These are phyloP conservation scores for Tolypocladium cylindrosporum DNA, from an alignment of 2,329 filamentous ascomycete genomes.

Conservation along the genomic window DNA sequence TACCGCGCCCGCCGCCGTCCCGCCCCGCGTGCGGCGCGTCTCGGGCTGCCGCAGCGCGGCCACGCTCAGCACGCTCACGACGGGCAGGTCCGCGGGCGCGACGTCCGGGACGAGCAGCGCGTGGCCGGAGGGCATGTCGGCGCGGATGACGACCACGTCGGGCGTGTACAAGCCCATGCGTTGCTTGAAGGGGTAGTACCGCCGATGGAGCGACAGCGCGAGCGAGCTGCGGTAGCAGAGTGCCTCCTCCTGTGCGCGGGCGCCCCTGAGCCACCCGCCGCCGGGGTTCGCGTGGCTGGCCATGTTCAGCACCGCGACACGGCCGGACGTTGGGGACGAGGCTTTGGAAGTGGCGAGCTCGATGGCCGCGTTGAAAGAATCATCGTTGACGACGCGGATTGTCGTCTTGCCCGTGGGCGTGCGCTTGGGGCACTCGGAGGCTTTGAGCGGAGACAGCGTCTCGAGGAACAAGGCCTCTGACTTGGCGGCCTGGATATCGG, in stretches of 20 bases:
- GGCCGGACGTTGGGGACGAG: constrained; percentile 12
- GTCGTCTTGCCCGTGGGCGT: constrained; percentile 15
- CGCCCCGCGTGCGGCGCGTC: constrained; percentile 7
- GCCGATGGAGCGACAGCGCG: constrained; percentile 31
- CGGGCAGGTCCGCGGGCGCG: constrained; percentile 26
- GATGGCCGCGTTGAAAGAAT: constrained; percentile 48
- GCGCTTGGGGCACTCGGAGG: constrained; percentile 31
- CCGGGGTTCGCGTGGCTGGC: constrained; percentile 47
- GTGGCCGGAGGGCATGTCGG: constrained; percentile 34
- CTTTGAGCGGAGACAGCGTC: constrained; percentile 27
- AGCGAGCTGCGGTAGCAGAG: constrained; percentile 55
- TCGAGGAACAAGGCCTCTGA: constrained; percentile 27
- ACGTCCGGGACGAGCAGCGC: constrained; percentile 28
- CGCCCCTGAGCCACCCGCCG: constrained; percentile 54
- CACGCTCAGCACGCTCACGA: constrained; percentile 50
- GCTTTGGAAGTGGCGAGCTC: constrained; percentile 18
- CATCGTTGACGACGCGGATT: constrained; percentile 43
- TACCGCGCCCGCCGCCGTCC: constrained; percentile 9
- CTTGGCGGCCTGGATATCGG: constrained; percentile 24
- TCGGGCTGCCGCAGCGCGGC: constrained; percentile 41
- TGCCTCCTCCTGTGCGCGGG: constrained; percentile 58
- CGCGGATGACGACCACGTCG: constrained; percentile 47
- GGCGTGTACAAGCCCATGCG: constrained; percentile 49
- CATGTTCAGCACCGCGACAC: constrained; percentile 56
- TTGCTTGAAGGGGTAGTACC: constrained; percentile 43